phyloP scores from a whole-genome alignment of 1,284 basidiomycete species.

The Melampsora occidentalis region DNA sequence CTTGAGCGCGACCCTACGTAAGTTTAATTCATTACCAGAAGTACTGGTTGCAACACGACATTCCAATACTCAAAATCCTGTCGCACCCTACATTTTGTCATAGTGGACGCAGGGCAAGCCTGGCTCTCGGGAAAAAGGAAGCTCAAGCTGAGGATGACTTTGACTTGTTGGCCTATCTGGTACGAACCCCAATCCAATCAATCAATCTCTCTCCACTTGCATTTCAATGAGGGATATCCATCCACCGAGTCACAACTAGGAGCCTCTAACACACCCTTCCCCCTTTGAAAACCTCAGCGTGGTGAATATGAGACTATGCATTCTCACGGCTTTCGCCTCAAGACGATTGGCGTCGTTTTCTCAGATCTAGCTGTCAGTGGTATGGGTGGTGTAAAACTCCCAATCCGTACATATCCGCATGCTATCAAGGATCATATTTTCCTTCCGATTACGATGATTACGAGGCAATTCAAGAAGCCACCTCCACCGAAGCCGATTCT shows the following conservation, averaged over 20 bases:
- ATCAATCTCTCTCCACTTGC: neutral
- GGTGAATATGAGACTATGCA: neutral
- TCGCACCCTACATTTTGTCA: too few relatives aligned
- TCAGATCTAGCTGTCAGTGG: constrained; percentile 1
- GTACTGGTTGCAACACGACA: too few relatives aligned
- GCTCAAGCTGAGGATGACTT: neutral
- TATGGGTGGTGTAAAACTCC: constrained; percentile 7
- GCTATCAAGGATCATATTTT: constrained; percentile 9
- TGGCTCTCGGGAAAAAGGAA: neutral
- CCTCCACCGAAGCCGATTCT: neutral
- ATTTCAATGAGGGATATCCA: neutral
- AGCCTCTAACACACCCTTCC: neutral
- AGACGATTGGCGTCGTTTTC: constrained; percentile 3
- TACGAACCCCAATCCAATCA: neutral
- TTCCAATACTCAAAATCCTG: too few relatives aligned
- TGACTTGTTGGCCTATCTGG: constrained; percentile 5
- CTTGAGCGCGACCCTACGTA: too few relatives aligned
- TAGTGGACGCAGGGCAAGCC: too few relatives aligned
- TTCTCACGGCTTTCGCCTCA: constrained; percentile 3
- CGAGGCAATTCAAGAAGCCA: neutral
- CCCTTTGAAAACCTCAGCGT: neutral
- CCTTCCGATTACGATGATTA: neutral
- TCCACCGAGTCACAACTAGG: neutral
- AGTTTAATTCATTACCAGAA: too few relatives aligned
- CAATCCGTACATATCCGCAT: neutral